A percentile compares a stretch with the other conserved stretches of the same genome.
phyloP scores from a whole-genome alignment of 768 basidiomycete species.

The Termitomyces heimii region DNA sequence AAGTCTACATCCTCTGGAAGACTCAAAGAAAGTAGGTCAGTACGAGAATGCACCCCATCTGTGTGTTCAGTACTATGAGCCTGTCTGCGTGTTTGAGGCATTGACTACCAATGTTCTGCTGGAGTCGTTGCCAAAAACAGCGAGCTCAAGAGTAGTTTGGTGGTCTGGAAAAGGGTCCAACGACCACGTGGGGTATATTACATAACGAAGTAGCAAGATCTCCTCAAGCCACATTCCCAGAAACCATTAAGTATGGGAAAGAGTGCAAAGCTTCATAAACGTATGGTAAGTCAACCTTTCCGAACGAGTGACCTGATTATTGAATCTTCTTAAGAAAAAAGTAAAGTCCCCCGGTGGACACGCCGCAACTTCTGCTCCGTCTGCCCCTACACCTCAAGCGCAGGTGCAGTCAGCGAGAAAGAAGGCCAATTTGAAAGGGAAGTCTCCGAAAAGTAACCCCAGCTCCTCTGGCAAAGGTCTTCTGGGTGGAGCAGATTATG shows the following conservation, averaged over 20 bases:
- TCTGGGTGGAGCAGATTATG: slow-evolving; percentile 74
- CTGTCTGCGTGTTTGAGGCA: slow-evolving; percentile 57
- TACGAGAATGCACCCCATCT: slow-evolving; percentile 17
- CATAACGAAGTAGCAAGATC: neutral
- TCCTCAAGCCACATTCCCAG: neutral
- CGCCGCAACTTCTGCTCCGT: slow-evolving; percentile 9
- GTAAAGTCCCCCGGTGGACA: slow-evolving; percentile 23
- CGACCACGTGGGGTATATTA: slow-evolving; percentile 13
- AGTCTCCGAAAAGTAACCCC: slow-evolving; percentile 20
- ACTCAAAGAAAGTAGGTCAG: slow-evolving; percentile 30
- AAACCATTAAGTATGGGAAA: slow-evolving; percentile 48
- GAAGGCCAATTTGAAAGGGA: slow-evolving; percentile 42
- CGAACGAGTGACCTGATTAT: neutral
- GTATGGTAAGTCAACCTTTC: slow-evolving; percentile 33
- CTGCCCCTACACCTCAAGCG: slow-evolving; percentile 20
- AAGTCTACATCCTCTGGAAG: slow-evolving; percentile 68
- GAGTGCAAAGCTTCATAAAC: slow-evolving; percentile 62
- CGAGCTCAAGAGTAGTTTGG: slow-evolving; percentile 22
- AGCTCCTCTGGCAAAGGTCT: slow-evolving; percentile 31
- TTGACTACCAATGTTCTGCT: slow-evolving; percentile 14
- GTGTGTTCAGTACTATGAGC: slow-evolving; percentile 40
- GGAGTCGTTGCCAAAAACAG: slow-evolving; percentile 29
- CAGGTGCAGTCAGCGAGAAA: slow-evolving; percentile 43
- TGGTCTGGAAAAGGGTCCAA: slow-evolving; percentile 3
- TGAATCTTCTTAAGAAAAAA: slow-evolving; percentile 27